Evolutionary conservation across 176 grass and related monocot genomes (phyloP), one percentile per base, ranked within the genome.

Genomic region (Paspalum vaginatum): DNA sequence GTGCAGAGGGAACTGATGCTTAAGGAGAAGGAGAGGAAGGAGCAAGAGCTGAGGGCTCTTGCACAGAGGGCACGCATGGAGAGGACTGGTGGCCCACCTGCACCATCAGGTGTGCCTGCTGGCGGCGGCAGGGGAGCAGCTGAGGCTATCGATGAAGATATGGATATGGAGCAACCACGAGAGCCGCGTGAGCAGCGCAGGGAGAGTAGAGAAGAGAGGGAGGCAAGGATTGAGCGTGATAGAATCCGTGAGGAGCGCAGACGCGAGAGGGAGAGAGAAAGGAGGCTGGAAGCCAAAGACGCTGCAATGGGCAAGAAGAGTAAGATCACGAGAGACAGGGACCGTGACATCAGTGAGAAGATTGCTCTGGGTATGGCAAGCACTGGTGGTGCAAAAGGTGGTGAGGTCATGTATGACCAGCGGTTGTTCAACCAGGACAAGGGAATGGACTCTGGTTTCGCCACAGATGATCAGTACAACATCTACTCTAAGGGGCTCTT

Each of bases 361-460:
- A 84, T 99, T 75, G 96, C 96, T 49, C 84, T 95, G 17, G 96
- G 96, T 9, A 99, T 99, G 96, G 96, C 96, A 44, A 95, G 77
- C 67, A 81, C 88, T 16, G 88, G 87, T 32, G 79, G 81, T 42
- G 84, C 90, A 0, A 94, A 94, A 40, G 69, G 64, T 0, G 95
- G 95, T 43, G 96, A 98, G 77, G 92, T 98, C 70, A 98, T 98
- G 92, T 98, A 93, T 71, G 96, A 98, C 76, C 96, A 98, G 77
- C 86, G 96, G 70, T 86, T 98, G 18, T 98, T 98, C 60, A 98
- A 98, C 74, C 96, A 98, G 80, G 96, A 98, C 78, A 98, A 98
- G 72, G 96, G 96, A 73, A 98, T 98, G 96, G 90, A 91, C 67
- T 98, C 96, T 86, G 96, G 96, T 12, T 98, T 98, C 89, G 88